phyloP scores from a whole-genome alignment of 1,284 basidiomycete genomes.

The Thelephora terrestris region DNA sequence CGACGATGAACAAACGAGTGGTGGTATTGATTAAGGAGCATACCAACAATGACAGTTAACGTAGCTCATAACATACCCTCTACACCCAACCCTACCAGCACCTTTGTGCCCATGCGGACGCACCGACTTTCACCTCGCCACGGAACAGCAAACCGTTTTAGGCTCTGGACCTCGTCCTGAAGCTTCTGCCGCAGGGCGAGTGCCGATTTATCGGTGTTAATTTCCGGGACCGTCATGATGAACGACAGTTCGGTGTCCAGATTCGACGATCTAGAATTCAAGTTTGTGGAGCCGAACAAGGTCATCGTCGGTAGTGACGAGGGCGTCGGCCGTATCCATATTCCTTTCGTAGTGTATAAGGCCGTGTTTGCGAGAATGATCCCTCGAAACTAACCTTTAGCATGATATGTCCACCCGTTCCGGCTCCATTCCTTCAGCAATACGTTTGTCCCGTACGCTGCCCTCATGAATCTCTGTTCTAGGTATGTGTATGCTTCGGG shows the following conservation, averaged over 20 bases:
- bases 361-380: conserved; percentile 3
- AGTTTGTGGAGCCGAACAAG: conserved; percentile 92
- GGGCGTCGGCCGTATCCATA: conserved; percentile 69
- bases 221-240: conserved; percentile 48
- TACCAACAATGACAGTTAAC: too few species aligned
- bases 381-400: conserved; percentile 61
- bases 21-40: too few species aligned
- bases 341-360: conserved; percentile 38
- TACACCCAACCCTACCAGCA: conserved; percentile 48
- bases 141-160: conserved; percentile 35
- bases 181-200: conserved; percentile 28
- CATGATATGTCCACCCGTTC: conserved; percentile 96
- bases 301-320: conserved; percentile 59
- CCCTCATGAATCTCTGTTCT: conserved; percentile 76
- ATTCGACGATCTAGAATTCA: conserved; percentile 84
- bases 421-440: conserved; percentile 82
- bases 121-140: conserved; percentile 58
- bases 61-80: conserved; percentile 49
- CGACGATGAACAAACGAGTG: too few species aligned
- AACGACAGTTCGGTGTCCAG: conserved; percentile 93
- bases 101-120: conserved; percentile 62
- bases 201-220: neutral
- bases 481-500: conserved; percentile 92
- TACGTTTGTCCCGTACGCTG: conserved; percentile 44
- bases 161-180: conserved; percentile 33